These are phyloP conservation scores for Paramecium tetraurelia DNA, from an alignment of 73 alveolate species.

Conservation along the genomic window DNA sequence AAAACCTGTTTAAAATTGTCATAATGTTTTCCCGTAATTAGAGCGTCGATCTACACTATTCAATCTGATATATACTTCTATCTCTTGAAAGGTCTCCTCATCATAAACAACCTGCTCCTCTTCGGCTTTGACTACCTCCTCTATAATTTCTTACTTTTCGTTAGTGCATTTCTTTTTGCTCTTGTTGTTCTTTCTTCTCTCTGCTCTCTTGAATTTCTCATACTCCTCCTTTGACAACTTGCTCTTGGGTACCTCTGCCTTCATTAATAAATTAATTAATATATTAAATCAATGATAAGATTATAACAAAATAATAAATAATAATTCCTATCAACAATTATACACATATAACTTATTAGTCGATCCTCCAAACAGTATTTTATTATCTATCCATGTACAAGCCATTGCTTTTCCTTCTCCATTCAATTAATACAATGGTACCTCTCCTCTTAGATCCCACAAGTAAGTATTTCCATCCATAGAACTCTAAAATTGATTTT, in stretches of 20 bases:
- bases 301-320: neutral
- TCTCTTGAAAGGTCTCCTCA: neutral
- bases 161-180: neutral
- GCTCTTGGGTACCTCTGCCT: neutral
- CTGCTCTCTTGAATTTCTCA: neutral
- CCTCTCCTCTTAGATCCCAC: conserved; percentile 40
- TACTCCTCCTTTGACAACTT: neutral
- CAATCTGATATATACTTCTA: neutral
- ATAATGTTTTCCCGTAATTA: conserved; percentile 5
- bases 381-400: neutral
- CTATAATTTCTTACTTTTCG: neutral
- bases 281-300: neutral
- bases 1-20: conserved; percentile 28
- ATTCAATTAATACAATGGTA: neutral
- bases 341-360: conserved; percentile 24
- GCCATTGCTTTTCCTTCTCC: conserved; percentile 20
- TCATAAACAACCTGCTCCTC: neutral
- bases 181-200: neutral
- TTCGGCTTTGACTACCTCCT: neutral
- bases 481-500: neutral
- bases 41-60: conserved; percentile 8
- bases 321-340: neutral
- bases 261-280: neutral
- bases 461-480: conserved; percentile 19
- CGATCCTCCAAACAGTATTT: conserved; percentile 37